Evolutionary conservation across 225 moss, liverwort and hornwort genomes (phyloP), one percentile per base, ranked within the genome.

Genomic region (Anthoceros angustus): DNA sequence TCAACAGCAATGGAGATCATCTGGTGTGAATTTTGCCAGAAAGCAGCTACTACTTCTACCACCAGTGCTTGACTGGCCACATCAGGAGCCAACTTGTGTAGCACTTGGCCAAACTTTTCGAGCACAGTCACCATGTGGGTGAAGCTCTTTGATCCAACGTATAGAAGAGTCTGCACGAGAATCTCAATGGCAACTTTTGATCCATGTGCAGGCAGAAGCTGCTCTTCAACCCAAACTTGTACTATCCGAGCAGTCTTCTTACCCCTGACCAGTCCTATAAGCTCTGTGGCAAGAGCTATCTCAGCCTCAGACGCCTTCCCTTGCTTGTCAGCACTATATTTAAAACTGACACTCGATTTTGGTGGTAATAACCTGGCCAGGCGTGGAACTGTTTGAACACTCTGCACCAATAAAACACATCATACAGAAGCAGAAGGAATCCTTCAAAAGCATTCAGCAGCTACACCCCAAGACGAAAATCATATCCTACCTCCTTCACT

Each of bases 1-100:
- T 98, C 98, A 46, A 98, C 79, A 21, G 89, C 92, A 64, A 98
- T 86, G 32, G 98, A 86, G 63, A 75, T 86, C 92, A 98, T 98
- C 72, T 98, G 98, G 25, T 81, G 86, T 12, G 98, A 92, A 72
- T 86, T 84, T 43, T 81, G 80, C 98, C 98, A 98, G 32, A 98
- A 81, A 64, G 80, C 77, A 62, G 92, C 89, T 62, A 98, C 98
- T 3, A 92, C 80, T 63, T 84, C 84, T 50, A 92, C 76, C 74
- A 98, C 86, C 23, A 66, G 80, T 43, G 81, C 73, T 65, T 98
- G 98, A 39, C 79, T 80, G 9, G 65, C 42, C 46, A 89, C 87
- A 77, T 84, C 88, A 45, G 92, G 75, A 2, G 87, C 83, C 42
- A 98, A 75, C 72, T 98, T 98, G 32, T 80, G 82, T 41, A 98